Conservation (phyloP, 129 eudicot genomes). For the Centella asiatica region DNA sequence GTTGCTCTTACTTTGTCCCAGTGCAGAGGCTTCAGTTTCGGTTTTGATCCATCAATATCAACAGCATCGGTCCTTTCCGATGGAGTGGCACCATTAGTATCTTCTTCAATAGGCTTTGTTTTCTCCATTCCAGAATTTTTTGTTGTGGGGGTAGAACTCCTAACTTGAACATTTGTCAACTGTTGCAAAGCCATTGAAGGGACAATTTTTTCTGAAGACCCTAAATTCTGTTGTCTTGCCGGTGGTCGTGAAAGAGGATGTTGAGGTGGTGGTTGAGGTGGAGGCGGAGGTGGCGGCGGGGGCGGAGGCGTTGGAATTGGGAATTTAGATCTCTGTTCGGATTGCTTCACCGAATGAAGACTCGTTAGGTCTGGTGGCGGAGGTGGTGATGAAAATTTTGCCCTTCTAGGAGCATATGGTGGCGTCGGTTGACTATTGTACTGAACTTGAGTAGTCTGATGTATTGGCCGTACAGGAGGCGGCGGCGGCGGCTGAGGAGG, state of each 20-base stretch:
- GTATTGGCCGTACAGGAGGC: neutral
- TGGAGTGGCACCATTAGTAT: conserved; percentile 20
- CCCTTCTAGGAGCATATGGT: conserved; percentile 48
- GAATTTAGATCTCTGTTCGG: conserved; percentile 26
- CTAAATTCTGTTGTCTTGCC: conserved; percentile 29
- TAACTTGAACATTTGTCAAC: conserved; percentile 19
- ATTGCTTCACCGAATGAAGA: conserved; percentile 36
- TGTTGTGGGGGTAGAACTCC: conserved; percentile 29
- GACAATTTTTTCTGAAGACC: conserved; percentile 14
- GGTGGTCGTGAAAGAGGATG: conserved; percentile 30
- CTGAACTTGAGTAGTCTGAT: conserved; percentile 13
- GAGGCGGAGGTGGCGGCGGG: conserved; percentile 49
- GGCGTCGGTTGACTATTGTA: conserved; percentile 21
- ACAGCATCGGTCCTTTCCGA: conserved; percentile 40
- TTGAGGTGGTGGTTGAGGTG: conserved; percentile 52
- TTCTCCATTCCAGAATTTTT: conserved; percentile 32
- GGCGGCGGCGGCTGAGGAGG: conserved; percentile 27
- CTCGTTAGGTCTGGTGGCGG: conserved; percentile 62
- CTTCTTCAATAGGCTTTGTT: conserved; percentile 25
- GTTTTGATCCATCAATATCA: conserved; percentile 58
- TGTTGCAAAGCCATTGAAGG: conserved; percentile 19
- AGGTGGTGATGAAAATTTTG: conserved; percentile 50
- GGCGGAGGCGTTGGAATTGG: conserved; percentile 49
- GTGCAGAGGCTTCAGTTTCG: conserved; percentile 88
- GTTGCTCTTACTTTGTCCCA: conserved; percentile 99